Evolutionary conservation across 1,284 basidiomycete genomes (phyloP).

Genomic region (Naganishia albida): DNA sequence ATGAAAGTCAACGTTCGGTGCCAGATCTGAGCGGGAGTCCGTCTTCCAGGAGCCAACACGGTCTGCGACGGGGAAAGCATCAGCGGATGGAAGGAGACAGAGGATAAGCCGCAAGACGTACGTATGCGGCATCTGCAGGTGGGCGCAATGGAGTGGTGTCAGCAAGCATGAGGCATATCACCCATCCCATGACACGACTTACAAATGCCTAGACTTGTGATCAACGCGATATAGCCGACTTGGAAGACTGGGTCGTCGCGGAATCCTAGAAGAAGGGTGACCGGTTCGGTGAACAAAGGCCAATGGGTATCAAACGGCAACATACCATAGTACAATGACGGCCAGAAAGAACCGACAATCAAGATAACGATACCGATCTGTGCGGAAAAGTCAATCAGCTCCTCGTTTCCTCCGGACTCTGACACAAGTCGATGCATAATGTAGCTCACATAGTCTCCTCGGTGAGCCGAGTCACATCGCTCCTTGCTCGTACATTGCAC

Average conservation of each 20-base stretch:
- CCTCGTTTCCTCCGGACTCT: not conserved
- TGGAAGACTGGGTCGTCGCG: conserved; percentile 38
- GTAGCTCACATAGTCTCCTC: conserved; percentile 54
- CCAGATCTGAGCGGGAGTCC: conserved; percentile 71
- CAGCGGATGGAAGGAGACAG: too few relatives aligned
- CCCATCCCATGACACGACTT: not conserved
- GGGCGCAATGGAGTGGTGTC: not conserved
- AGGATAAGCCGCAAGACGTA: conserved; percentile 56
- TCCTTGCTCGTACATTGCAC: conserved; percentile 70
- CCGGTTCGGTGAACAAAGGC: conserved; percentile 58
- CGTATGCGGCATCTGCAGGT: not conserved
- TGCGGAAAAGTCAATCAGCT: not conserved
- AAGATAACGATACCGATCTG: conserved; percentile 60
- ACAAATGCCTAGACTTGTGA: conserved; percentile 23
- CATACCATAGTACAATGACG: conserved; percentile 57
- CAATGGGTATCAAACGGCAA: too few relatives aligned
- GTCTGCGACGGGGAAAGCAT: conserved; percentile 54
- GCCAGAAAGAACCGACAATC: conserved; percentile 76
- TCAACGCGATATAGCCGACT: conserved; percentile 46
- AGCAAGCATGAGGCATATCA: too few relatives aligned
- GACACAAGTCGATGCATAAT: conserved; percentile 7
- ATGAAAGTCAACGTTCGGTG: conserved; percentile 79
- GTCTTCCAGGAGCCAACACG: conserved; percentile 76
- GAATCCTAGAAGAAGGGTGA: conserved; percentile 56
- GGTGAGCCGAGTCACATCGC: conserved; percentile 56